Evolutionary conservation across 768 basidiomycete genomes (phyloP).

Genomic region (Galerina sulciceps): DNA sequence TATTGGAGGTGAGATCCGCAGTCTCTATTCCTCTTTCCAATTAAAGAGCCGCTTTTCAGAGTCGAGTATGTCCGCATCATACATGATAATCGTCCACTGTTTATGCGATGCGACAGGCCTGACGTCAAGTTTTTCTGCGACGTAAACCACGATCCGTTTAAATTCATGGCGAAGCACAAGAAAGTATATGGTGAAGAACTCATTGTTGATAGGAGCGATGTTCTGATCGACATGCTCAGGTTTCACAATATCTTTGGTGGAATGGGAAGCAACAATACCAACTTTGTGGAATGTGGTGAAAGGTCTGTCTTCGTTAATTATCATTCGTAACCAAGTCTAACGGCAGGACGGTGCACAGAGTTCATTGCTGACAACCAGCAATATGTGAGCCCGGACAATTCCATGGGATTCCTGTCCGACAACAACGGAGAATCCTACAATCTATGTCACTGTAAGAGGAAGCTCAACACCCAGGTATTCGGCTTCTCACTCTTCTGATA

Average conservation of each 20-base stretch:
- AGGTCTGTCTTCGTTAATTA: slow-evolving; percentile 41
- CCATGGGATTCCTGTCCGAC: slow-evolving; percentile 76
- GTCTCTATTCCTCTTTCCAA: not conserved
- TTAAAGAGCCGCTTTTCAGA: slow-evolving; percentile 35
- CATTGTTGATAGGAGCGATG: not conserved
- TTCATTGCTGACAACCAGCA: slow-evolving; percentile 70
- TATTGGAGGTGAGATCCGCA: slow-evolving; percentile 66
- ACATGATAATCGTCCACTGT: not conserved
- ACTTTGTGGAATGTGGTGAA: slow-evolving; percentile 79
- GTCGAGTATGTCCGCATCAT: slow-evolving; percentile 64
- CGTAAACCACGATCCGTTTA: slow-evolving; percentile 79
- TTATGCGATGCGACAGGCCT: slow-evolving; percentile 48
- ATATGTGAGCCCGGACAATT: slow-evolving; percentile 64
- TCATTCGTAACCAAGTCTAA: slow-evolving; percentile 1
- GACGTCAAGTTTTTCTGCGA: slow-evolving; percentile 80
- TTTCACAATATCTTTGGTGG: slow-evolving; percentile 79
- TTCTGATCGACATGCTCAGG: slow-evolving; percentile 39
- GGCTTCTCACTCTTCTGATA: slow-evolving; percentile 24
- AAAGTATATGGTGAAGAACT: slow-evolving; percentile 43
- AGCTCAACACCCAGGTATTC: not conserved
- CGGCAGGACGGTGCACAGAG: slow-evolving; percentile 41
- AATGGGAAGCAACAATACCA: slow-evolving; percentile 81
- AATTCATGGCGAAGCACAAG: slow-evolving; percentile 72
- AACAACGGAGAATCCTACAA: slow-evolving; percentile 69
- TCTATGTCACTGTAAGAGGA: slow-evolving; percentile 63